A percentile compares a stretch with the other conserved stretches of the same genome.
These are phyloP conservation scores for Backusella psychrophila DNA, from an alignment of 192 early-diverging fungal species.

Conservation along the genomic window DNA sequence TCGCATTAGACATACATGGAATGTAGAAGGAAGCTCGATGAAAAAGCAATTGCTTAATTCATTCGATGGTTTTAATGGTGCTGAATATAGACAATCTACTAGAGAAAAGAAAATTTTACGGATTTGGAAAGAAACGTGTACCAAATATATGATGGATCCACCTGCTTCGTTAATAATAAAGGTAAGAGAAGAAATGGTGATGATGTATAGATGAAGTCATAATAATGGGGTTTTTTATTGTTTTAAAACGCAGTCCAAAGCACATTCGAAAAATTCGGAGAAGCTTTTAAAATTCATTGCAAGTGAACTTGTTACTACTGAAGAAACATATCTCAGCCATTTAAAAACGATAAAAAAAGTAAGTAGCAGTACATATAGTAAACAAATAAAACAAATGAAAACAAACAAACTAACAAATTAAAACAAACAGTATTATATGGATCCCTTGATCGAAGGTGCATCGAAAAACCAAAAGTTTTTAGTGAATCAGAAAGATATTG, in stretches of 20 bases:
- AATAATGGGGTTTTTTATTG: not conserved
- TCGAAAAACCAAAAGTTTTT: conserved; percentile 12
- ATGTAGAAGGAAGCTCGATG: not conserved
- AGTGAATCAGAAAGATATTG: conserved; percentile 26
- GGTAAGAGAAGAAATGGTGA: not conserved
- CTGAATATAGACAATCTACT: conserved; percentile 8
- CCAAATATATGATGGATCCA: not conserved
- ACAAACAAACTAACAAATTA: not conserved
- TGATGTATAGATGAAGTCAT: not conserved
- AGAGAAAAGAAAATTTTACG: not conserved
- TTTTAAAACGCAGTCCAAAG: not conserved
- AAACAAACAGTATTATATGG: conserved; percentile 36
- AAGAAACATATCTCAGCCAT: conserved; percentile 44
- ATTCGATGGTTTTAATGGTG: not conserved
- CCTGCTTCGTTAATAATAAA: not conserved
- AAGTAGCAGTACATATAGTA: not conserved
- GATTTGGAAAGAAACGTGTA: conserved; percentile 6
- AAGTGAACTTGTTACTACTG: conserved; percentile 45
- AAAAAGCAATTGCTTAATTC: not conserved
- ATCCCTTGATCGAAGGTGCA: conserved; percentile 32
- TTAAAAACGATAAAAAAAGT: conserved; percentile 44
- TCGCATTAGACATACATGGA: conserved; percentile 1
- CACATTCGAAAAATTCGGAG: not conserved
- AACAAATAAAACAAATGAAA: not conserved
- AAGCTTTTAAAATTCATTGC: conserved; percentile 35